Base-by-base conservation (phyloP, 148 eudicot species). In the Camellia japonica region DNA sequence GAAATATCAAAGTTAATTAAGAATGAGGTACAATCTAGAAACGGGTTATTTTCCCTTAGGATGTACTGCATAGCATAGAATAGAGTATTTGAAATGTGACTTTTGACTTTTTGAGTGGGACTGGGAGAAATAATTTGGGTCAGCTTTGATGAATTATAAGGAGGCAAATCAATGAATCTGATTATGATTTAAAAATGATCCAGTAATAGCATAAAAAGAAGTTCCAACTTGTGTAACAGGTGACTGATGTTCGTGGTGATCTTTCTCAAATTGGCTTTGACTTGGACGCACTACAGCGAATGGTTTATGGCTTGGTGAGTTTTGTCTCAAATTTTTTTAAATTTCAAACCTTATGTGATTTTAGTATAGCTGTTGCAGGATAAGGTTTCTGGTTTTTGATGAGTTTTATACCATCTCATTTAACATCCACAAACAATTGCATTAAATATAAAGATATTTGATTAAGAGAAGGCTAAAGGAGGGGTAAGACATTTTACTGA, bases 291-390 rank as follows among this genome's bases (percentile, higher is more conserved):
- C 80, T 94, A 78, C 87, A 80, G 56, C 62, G 81, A 74, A 81
- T 90, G 80, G 94, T 93, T 80, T 78, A 73, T 69, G 92, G 86
- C 75, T 85, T 95, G 99, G 99, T 95, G 80, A 87, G 98, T 87
- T n/a, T n/a, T 78, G 41, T 41, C 65, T 77, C 14, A 71, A 18
- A 52, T 51, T 55, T 59, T 19, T 47, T 38, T 6, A 43, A 60
- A 70, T 8, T 41, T 54, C 43, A 78, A 18, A 9, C n/a, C 41
- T 2, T 20, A 3, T 55, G 13, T 20, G n/a, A 4, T 30, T 41
- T 49, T 52, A 41, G 52, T 4, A 16, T 14, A 38, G 18, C 56
- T 41, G 56, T 56, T 49, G 20, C n/a, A 14, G 7, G 16, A 49
- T 49, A 54, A 69, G 75, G 41, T 70, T 60, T 61, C n/a, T 70